A percentile compares a stretch with the other conserved stretches of the same genome.
Conservation (phyloP, 768 basidiomycete genomes). For the Termitomyces sp. region DNA sequence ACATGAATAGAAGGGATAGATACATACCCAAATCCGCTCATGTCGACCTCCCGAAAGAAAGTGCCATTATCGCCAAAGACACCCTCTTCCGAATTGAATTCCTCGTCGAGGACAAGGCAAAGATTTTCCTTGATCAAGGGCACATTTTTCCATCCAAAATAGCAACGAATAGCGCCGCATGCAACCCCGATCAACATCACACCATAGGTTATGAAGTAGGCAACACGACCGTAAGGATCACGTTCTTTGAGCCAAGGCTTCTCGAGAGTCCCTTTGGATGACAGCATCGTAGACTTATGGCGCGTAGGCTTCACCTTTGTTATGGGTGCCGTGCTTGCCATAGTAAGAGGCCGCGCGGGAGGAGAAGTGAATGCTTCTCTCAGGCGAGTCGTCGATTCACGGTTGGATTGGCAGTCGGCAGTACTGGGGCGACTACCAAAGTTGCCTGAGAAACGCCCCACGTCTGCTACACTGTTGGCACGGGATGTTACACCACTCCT, state of each 20-base stretch:
- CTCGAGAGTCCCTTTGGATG: conserved; percentile 23
- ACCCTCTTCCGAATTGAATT: conserved; percentile 55
- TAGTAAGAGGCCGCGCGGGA: conserved; percentile 49
- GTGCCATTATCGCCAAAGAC: conserved; percentile 58
- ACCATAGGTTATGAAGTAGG: conserved; percentile 60
- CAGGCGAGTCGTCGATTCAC: conserved; percentile 32
- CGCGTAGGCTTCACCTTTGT: conserved; percentile 37
- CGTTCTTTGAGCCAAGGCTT: conserved; percentile 64
- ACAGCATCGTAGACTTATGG: conserved; percentile 46
- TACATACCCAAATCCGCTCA: conserved; percentile 81
- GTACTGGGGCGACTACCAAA: conserved; percentile 29
- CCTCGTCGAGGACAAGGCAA: conserved; percentile 73
- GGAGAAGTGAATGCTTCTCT: conserved; percentile 58
- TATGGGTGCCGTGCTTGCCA: conserved; percentile 42
- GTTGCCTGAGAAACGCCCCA: conserved; percentile 33
- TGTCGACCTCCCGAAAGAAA: conserved; percentile 75
- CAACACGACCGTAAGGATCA: conserved; percentile 49
- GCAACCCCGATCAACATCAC: conserved; percentile 53
- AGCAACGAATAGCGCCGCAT: conserved; percentile 48
- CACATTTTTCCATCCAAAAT: conserved; percentile 51
- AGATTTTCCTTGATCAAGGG: conserved; percentile 35
- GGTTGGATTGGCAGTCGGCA: conserved; percentile 23
- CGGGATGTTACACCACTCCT: conserved; percentile 31
- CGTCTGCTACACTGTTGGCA: conserved; percentile 35
- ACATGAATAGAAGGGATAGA: conserved; percentile 1